Evolutionary conservation across 768 basidiomycete species (phyloP), one percentile per base, ranked within the genome.

Genomic region (Termitomyces eurrhizus): DNA sequence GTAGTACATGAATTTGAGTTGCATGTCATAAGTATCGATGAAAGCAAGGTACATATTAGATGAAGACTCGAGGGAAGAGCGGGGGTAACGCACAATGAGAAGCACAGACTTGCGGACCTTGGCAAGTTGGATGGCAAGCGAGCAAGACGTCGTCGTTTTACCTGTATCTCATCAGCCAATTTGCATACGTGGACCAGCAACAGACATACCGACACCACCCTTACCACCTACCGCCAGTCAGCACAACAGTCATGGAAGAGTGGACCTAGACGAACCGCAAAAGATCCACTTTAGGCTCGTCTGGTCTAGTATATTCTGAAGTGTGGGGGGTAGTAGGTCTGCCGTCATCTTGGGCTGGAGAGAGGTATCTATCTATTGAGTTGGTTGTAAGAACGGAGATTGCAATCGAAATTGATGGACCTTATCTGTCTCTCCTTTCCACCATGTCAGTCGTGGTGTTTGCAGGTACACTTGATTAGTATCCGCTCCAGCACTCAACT

Each of bases 71-170:
- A 24, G 52, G 21, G 21, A 35, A 7, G 37, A 26, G 33, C 45
- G n/a, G 53, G 16, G 12, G 24, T 18, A 21, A 59, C 92, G 69
- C 72, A 93, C 96, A 70, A 99, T 98, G 65, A 99, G 84, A 5
- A 99, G 83, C 39, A 99, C 97, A n/a, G 93, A 96, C 75, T 97
- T 89, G 64, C 97, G 86, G 68, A 83, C 84, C 68, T 88, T 78
- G 3, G 97, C 93, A 26, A 98, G 84, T 68, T 98, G 96, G 58
- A 97, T 95, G n/a, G 97, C 97, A 6, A 98, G 83, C 4, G 94
- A 95, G 73, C 95, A 98, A 12, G 94, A 95, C 4, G 97, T 97
- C 0, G 97, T 98, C 2, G 97, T 99, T 81, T 99, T 99, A 58
- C 96, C 95, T 93, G 70, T 57, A 5, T 29, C 48, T 9, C 26